Percentiles rank a stretch among this genome's conserved stretches.
Evolutionary conservation across 345 rosid species (phyloP).

Genomic region (Melaleuca alternifolia): DNA sequence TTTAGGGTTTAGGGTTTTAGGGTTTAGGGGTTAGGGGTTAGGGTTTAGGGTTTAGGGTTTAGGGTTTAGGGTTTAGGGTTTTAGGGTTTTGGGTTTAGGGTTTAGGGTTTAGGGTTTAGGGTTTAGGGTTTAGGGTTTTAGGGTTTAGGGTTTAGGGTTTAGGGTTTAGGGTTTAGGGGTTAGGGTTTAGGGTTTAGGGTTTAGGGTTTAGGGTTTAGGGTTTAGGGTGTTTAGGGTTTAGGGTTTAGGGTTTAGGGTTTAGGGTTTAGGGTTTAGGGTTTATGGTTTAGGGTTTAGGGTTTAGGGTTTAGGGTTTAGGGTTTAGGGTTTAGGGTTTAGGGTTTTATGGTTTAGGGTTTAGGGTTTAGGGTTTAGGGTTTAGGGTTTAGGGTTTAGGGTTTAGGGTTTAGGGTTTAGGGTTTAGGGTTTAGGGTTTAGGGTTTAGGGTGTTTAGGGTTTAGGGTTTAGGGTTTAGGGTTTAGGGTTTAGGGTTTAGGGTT

Average conservation of each 20-base stretch:
- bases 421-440: background rate
- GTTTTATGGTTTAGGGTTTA: background rate
- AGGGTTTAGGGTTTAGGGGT: conserved; percentile 5
- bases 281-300: background rate
- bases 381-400: conserved; percentile 1
- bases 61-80: background rate
- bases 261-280: conserved; percentile 1
- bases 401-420: conserved; percentile 3
- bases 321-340: background rate
- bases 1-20: conserved; percentile 1
- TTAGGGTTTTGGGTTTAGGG: background rate
- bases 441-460: background rate
- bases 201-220: conserved; percentile 1
- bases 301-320: background rate
- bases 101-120: conserved; percentile 3
- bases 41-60: background rate
- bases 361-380: conserved; percentile 1
- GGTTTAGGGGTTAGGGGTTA: background rate
- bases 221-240: background rate
- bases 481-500: background rate
- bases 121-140: conserved; percentile 6
- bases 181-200: conserved; percentile 1
- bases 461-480: background rate
- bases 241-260: background rate
- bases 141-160: conserved; percentile 8